Percentiles rank a stretch among this genome's conserved stretches.
Conservation (phyloP, 1,284 basidiomycete genomes). For the Puccinia novopanici region DNA sequence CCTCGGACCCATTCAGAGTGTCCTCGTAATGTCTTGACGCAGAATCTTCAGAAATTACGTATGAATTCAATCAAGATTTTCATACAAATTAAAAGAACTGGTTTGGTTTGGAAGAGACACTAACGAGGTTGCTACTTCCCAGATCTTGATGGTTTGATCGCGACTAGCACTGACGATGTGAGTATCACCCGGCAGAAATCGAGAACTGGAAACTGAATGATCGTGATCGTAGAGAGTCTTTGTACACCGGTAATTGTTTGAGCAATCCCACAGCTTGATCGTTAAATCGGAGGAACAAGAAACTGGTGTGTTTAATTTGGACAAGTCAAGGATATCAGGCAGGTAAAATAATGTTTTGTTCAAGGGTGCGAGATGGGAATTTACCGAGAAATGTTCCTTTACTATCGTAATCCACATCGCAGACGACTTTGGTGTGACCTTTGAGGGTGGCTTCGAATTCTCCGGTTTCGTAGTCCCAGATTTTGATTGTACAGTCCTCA, state of each 20-base stretch:
- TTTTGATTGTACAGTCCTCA: conserved; percentile 83
- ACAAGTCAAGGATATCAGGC: too few relatives aligned
- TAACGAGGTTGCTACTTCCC: conserved; percentile 80
- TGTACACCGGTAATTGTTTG: conserved; percentile 82
- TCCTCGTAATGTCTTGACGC: conserved; percentile 66
- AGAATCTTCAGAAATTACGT: conserved; percentile 55
- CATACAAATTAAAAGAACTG: background rate
- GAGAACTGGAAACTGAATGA: conserved; percentile 80
- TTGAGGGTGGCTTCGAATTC: conserved; percentile 88
- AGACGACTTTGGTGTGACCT: conserved; percentile 84
- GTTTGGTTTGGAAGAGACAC: conserved; percentile 55
- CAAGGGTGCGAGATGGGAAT: too few relatives aligned
- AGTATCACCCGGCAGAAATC: conserved; percentile 81
- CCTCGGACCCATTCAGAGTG: conserved; percentile 74
- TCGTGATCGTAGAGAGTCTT: conserved; percentile 87
- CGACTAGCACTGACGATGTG: conserved; percentile 80
- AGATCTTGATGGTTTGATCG: conserved; percentile 81
- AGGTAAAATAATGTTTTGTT: too few relatives aligned
- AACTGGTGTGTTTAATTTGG: conserved; percentile 67
- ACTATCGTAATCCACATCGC: conserved; percentile 82
- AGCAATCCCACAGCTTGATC: conserved; percentile 86
- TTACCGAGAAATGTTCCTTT: conserved; percentile 80
- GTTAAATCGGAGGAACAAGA: conserved; percentile 86
- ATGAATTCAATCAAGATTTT: background rate
- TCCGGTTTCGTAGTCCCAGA: conserved; percentile 95